Base-by-base conservation (phyloP, 176 grass and related monocot species). In the Saccharum spontaneum region DNA sequence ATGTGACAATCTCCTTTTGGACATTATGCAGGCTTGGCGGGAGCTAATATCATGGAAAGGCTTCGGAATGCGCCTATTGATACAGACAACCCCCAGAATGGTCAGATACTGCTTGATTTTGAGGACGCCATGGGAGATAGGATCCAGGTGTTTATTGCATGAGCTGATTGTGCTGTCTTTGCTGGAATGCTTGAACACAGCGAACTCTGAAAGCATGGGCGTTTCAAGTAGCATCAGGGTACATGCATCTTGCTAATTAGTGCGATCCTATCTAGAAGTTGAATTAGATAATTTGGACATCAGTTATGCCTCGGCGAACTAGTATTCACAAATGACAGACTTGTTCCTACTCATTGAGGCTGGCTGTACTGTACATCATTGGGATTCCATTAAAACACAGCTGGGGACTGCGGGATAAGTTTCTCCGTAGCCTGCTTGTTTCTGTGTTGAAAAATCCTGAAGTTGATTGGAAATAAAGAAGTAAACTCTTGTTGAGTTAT, bases 21-120 rank as follows among this genome's bases (percentile, higher is more conserved):
- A 45, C 24, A 36, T 6, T 67, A 57, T 18, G 54, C 88, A 98
- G 97, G 97, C 20, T 84, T 98, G 88, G 83, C 89, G 85, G 93
- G 97, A 86, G 71, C 92, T 10, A 91, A 98, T 91, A 87, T 98
- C 76, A 94, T 95, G 83, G 93, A 95, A 85, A 90, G 89, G 84
- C 84, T 98, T 80, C 87, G 88, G 43, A 75, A 98, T 31, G 93
- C 91, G 6, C 89, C 93, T 9, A 59, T 85, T 2, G 91, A 95
- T 30, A 37, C 48, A 50, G 91, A 85, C 36, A 78, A 91, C 74
- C 77, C 88, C 20, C 86, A 91, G 77, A 94, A 92, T 28, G 97
- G 91, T 6, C 94, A 95, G 82, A 73, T 95, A 84, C 83, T 98
- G 80, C 88, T 98, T 8, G 97, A 98, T 87, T 92, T 98, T 71